Evolutionary conservation across 208 protist genomes (phyloP).

Genomic region (Lotmaria passim): DNA sequence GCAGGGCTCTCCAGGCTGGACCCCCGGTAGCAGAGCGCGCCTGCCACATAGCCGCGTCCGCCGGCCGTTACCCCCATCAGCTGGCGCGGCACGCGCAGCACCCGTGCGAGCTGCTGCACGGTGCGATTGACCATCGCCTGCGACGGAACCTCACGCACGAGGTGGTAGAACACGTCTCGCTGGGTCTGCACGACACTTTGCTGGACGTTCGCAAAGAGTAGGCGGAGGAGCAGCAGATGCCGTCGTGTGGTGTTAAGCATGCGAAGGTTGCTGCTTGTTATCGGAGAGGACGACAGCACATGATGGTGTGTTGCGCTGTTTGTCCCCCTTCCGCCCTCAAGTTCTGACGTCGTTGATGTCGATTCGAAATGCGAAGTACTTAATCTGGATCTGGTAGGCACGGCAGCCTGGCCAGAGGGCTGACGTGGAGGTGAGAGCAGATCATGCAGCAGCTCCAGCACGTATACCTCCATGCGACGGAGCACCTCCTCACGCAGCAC

Average conservation of each 20-base stretch:
- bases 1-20: conserved; percentile 22
- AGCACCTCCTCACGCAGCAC: conserved; percentile 50
- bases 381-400: background rate
- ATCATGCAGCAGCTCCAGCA: conserved; percentile 33
- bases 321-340: no score
- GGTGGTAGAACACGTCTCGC: conserved; percentile 85
- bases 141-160: conserved; percentile 55
- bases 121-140: conserved; percentile 60
- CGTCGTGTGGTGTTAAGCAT: conserved; percentile 16
- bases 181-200: conserved; percentile 61
- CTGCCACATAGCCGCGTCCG: conserved; percentile 67
- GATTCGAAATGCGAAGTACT: background rate
- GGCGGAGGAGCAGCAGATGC: conserved; percentile 53
- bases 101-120: conserved; percentile 47
- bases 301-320: background rate
- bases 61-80: conserved; percentile 73
- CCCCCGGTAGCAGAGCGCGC: conserved; percentile 54
- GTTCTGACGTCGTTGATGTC: background rate
- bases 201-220: conserved; percentile 55
- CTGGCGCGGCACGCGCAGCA: conserved; percentile 61
- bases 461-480: conserved; percentile 72
- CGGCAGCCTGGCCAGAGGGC: background rate
- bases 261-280: background rate
- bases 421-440: background rate
- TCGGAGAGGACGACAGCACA: background rate